Percentiles rank a stretch among this genome's conserved stretches.
Conservation (phyloP, 805 yeast species). For the Brettanomyces naardenensis region DNA sequence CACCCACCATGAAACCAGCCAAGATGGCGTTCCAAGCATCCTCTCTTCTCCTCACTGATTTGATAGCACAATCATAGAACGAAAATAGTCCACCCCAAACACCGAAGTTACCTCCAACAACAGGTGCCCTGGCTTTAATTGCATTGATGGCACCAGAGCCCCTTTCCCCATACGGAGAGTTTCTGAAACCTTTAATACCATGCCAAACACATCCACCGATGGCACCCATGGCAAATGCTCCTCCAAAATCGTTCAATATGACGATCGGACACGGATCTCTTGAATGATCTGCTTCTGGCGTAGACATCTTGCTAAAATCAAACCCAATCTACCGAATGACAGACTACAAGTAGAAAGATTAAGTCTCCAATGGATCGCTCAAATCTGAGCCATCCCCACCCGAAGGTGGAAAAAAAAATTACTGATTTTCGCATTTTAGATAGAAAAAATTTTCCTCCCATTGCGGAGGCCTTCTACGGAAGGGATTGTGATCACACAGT, state of each 20-base stretch:
- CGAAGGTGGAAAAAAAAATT: too few relatives aligned
- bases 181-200: slow-evolving; percentile 97
- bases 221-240: slow-evolving; percentile 98
- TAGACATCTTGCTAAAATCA: slow-evolving; percentile 52
- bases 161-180: slow-evolving; percentile 96
- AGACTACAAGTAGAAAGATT: too few relatives aligned
- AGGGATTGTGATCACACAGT: too few relatives aligned
- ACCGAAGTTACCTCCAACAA: slow-evolving; percentile 97
- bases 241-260: slow-evolving; percentile 94
- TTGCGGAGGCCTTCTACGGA: too few relatives aligned
- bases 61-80: slow-evolving; percentile 90
- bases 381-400: too few relatives aligned
- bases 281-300: slow-evolving; percentile 75
- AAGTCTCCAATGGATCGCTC: too few relatives aligned
- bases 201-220: slow-evolving; percentile 99
- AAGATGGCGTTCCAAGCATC: slow-evolving; percentile 98
- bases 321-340: slow-evolving; percentile 2
- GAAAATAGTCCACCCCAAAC: slow-evolving; percentile 99
- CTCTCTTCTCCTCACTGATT: slow-evolving; percentile 93
- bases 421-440: too few relatives aligned
- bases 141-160: slow-evolving; percentile 84
- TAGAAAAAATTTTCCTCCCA: too few relatives aligned
- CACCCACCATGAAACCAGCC: slow-evolving; percentile 98
- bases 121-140: slow-evolving; percentile 94
- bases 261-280: slow-evolving; percentile 99